Evolutionary conservation across 768 basidiomycete species (phyloP).

Genomic region (Rossbeevera mucosa): DNA sequence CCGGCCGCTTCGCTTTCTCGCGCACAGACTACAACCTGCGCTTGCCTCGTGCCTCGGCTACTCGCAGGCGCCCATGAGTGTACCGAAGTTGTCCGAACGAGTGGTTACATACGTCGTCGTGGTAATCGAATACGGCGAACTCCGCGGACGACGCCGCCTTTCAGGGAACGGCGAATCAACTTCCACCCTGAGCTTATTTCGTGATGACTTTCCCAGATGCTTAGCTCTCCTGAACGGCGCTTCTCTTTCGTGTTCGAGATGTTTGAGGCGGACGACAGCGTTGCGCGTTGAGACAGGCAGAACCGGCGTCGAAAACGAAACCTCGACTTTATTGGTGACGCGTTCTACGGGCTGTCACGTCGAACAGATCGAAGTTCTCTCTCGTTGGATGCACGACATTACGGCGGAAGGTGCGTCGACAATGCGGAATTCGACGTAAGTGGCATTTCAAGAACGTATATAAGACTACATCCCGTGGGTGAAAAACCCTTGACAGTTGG

Average conservation of each 20-base stretch:
- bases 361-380: constrained; percentile 40
- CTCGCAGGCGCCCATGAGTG: too few relatives aligned
- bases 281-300: constrained; percentile 92
- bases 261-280: constrained; percentile 91
- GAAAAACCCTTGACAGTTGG: neutral
- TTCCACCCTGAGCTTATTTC: too few relatives aligned
- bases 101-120: too few relatives aligned
- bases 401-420: constrained; percentile 18
- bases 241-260: constrained; percentile 77
- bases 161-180: too few relatives aligned
- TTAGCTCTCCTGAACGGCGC: too few relatives aligned
- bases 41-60: too few relatives aligned
- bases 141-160: too few relatives aligned
- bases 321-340: constrained; percentile 88
- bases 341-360: constrained; percentile 68
- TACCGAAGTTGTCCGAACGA: too few relatives aligned
- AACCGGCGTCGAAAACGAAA: constrained; percentile 94
- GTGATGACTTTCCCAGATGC: too few relatives aligned
- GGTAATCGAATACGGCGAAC: too few relatives aligned
- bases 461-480: neutral
- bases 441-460: neutral
- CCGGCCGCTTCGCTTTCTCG: too few relatives aligned
- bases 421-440: neutral
- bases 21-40: too few relatives aligned
- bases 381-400: constrained; percentile 7